phyloP scores from a whole-genome alignment of 2,329 filamentous ascomycete genomes.

The Fusarium denticulatum region DNA sequence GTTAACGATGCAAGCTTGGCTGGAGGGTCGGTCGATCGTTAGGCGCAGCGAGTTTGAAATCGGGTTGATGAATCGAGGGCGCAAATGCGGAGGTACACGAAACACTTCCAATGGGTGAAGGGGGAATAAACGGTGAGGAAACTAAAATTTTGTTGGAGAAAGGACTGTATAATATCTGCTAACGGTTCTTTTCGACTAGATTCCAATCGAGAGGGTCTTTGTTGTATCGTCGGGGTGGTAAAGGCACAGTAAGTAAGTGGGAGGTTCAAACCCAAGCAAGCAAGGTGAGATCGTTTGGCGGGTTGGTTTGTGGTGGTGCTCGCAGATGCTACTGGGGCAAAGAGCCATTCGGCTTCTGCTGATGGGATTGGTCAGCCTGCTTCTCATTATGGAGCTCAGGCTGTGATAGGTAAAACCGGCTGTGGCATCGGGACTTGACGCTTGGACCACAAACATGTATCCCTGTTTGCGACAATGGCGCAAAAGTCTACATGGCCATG shows the following conservation, averaged over 20 bases:
- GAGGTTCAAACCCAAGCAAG: slow-evolving; percentile 30
- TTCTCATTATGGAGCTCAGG: slow-evolving; percentile 19
- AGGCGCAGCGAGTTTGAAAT: slow-evolving; percentile 24
- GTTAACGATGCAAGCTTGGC: background rate
- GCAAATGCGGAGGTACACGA: slow-evolving; percentile 34
- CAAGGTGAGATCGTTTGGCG: slow-evolving; percentile 30
- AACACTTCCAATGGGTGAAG: background rate
- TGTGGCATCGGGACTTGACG: slow-evolving; percentile 28
- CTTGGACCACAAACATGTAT: slow-evolving; percentile 33
- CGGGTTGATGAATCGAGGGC: slow-evolving; percentile 30
- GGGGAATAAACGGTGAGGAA: background rate
- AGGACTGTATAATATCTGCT: background rate
- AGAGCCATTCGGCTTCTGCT: slow-evolving; percentile 29
- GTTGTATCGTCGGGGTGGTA: slow-evolving; percentile 12
- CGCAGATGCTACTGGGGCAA: slow-evolving; percentile 35
- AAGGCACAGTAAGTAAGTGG: slow-evolving; percentile 4
- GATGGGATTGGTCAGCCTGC: slow-evolving; percentile 30
- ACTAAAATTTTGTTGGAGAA: background rate
- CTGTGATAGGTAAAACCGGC: slow-evolving; percentile 35
- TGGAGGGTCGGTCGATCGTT: slow-evolving; percentile 5
- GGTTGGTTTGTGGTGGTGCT: slow-evolving; percentile 37
- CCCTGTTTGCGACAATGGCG: slow-evolving; percentile 18
- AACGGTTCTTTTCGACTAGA: background rate
- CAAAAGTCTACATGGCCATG: slow-evolving; percentile 23
- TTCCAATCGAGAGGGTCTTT: background rate